Evolutionary conservation across 2,329 filamentous ascomycete species (phyloP), one percentile per base, ranked within the genome.

Genomic region (Ophiostoma sp.): DNA sequence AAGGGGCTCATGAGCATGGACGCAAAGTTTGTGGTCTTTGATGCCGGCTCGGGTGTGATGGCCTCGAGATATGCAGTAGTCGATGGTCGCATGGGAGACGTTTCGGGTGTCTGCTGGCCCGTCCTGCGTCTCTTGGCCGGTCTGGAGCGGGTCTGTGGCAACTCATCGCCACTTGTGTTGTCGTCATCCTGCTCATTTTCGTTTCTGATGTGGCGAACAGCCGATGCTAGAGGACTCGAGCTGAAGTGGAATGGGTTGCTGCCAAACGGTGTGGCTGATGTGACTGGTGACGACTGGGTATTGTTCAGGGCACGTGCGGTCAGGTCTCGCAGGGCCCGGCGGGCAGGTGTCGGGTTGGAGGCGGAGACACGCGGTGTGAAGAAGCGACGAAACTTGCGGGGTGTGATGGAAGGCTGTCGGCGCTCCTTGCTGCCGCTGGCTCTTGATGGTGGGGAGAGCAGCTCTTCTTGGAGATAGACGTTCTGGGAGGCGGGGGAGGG

Each of bases 371-470:
- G 77, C 17, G 84, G 84, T 11, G 83, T 84, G 73, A 86, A 86
- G 79, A 86, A 86, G 35, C 80, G 79, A 44, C 75, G 79, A 72
- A 86, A 86, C 75, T 84, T 85, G 73, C 83, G 79, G 70, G 84
- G 84, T 3, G 84, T 86, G 68, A 86, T 82, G 48, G 83, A 85
- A 3, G 84, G 82, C 70, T 82, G 80, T 23, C 82, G 80, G 72
- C 79, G 79, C 75, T 84, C 83, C 74, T 84, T 85, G 72, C 75
- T 76, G 64, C 68, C 35, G 4, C 23, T 33, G 11, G 35, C 20
- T 64, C 72, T 71, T 15, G 75, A 77, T 1, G 76, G 78, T 13
- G 78, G 78, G 20, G 72, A 73, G 23, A 72, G 39, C 20, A 74
- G 71, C 20, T 41, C 60, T 10, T 54, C 44, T 11, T 23, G 31